Percentiles rank a stretch among this genome's conserved stretches.
phyloP scores from a whole-genome alignment of 345 rosid genomes.

The Linum usitatissimum region DNA sequence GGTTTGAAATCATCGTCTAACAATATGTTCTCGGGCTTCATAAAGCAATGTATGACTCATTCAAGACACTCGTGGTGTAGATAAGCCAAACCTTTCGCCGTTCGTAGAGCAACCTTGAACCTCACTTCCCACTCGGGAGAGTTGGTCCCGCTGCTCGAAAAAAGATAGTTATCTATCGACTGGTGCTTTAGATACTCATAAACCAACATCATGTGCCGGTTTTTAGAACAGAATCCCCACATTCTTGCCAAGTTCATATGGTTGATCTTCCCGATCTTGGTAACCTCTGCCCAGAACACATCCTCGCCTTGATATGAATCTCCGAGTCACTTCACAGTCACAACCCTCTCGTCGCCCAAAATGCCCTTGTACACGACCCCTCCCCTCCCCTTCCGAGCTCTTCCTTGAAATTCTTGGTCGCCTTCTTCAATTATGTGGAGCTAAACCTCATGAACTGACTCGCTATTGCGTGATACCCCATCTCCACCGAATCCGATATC shows the following conservation, averaged over 20 bases:
- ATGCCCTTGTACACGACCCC: slow-evolving; percentile 1
- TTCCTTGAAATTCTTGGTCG: slow-evolving; percentile 25
- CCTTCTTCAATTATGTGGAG: slow-evolving; percentile 26
- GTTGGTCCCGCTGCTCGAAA: neutral
- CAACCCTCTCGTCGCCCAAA: slow-evolving; percentile 1
- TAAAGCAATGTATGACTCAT: slow-evolving; percentile 8
- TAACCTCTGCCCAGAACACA: slow-evolving; percentile 10
- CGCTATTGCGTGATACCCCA: slow-evolving; percentile 17
- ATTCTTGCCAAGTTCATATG: slow-evolving; percentile 6
- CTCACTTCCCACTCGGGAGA: slow-evolving; percentile 3
- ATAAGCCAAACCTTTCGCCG: slow-evolving; percentile 8
- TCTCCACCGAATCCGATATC: slow-evolving; percentile 7
- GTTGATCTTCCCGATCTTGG: slow-evolving; percentile 7
- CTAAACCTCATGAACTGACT: slow-evolving; percentile 28
- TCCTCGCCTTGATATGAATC: slow-evolving; percentile 3
- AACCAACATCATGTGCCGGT: slow-evolving; percentile 2
- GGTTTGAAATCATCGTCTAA: slow-evolving; percentile 6
- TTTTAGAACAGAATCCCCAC: slow-evolving; percentile 10
- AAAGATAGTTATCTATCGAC: slow-evolving; percentile 4
- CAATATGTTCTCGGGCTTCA: slow-evolving; percentile 7
- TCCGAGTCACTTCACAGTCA: slow-evolving; percentile 4
- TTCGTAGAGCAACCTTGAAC: neutral
- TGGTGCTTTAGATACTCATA: slow-evolving; percentile 3
- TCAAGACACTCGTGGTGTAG: slow-evolving; percentile 8
- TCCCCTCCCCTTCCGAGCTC: slow-evolving; percentile 14